Conservation (phyloP, 805 yeast species). For the Peterozyma toletana region DNA sequence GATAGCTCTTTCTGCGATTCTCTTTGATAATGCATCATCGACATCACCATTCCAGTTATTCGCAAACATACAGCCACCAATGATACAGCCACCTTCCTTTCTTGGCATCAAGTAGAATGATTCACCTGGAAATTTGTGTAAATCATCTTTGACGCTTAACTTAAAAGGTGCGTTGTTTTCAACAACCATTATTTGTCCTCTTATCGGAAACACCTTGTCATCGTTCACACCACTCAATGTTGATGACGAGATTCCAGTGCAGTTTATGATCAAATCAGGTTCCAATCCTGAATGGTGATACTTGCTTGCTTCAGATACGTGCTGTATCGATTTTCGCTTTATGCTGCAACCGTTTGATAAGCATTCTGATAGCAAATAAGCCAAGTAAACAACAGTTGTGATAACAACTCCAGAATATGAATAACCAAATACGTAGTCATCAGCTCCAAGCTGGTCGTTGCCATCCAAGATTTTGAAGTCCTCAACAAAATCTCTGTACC, state of each 20-base stretch:
- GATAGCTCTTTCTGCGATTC: slow-evolving; percentile 33
- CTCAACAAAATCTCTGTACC: slow-evolving; percentile 36
- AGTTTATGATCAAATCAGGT: slow-evolving; percentile 49
- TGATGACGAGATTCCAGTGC: slow-evolving; percentile 46
- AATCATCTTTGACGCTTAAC: slow-evolving; percentile 20
- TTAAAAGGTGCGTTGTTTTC: slow-evolving; percentile 25
- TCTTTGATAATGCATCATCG: slow-evolving; percentile 40
- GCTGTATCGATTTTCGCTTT: slow-evolving; percentile 30
- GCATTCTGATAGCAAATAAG: slow-evolving; percentile 41
- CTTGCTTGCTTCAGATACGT: slow-evolving; percentile 41
- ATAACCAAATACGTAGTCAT: slow-evolving; percentile 26
- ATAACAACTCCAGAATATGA: slow-evolving; percentile 50
- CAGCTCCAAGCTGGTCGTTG: slow-evolving; percentile 6
- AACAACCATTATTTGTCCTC: slow-evolving; percentile 53
- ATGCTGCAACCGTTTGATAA: slow-evolving; percentile 38
- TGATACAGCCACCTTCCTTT: slow-evolving; percentile 63
- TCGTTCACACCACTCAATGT: slow-evolving; percentile 40
- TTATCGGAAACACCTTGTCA: slow-evolving; percentile 36
- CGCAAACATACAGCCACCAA: slow-evolving; percentile 57
- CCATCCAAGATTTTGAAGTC: slow-evolving; percentile 25
- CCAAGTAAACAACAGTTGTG: slow-evolving; percentile 48
- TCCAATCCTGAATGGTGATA: slow-evolving; percentile 28
- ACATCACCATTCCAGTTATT: slow-evolving; percentile 28
- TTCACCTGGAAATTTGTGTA: slow-evolving; percentile 31
- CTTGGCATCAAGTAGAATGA: slow-evolving; percentile 59